Conservation (phyloP, 495 filamentous ascomycete species). For the Tuber indicum region DNA sequence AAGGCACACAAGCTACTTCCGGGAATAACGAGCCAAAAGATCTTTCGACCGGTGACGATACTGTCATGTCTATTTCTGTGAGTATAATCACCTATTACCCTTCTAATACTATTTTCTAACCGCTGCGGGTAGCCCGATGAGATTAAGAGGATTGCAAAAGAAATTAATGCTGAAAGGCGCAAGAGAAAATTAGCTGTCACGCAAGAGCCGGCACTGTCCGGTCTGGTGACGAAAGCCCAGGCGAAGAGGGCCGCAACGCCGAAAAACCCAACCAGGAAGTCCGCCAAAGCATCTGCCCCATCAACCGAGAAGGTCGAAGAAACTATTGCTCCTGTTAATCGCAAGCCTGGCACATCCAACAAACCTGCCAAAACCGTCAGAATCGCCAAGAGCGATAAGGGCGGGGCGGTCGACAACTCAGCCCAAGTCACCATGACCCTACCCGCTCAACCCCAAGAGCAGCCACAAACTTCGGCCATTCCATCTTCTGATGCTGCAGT, state of each 20-base stretch:
- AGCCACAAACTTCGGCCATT: background rate
- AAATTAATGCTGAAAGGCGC: conserved; percentile 39
- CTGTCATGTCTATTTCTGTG: conserved; percentile 36
- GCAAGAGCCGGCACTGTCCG: background rate
- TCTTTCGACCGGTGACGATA: conserved; percentile 22
- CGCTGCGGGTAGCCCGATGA: conserved; percentile 31
- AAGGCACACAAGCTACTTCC: background rate
- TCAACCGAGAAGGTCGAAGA: conserved; percentile 13
- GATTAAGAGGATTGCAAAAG: conserved; percentile 39
- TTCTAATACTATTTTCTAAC: background rate
- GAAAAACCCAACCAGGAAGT: conserved; percentile 6
- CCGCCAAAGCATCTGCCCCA: background rate
- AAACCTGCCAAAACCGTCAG: conserved; percentile 13
- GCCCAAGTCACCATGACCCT: conserved; percentile 1
- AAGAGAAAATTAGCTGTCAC: conserved; percentile 30
- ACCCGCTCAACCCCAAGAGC: background rate
- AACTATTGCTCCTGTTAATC: background rate
- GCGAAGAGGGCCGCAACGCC: conserved; percentile 3
- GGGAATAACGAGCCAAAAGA: background rate
- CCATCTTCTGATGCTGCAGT: conserved; percentile 9
- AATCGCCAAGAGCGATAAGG: conserved; percentile 16
- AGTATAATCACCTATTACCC: background rate
- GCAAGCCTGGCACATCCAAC: background rate
- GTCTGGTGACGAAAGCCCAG: conserved; percentile 3
- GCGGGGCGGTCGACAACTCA: background rate